Evolutionary conservation across 1,284 basidiomycete genomes (phyloP), one percentile per base, ranked within the genome.

Genomic region (Xanthoconium separans): DNA sequence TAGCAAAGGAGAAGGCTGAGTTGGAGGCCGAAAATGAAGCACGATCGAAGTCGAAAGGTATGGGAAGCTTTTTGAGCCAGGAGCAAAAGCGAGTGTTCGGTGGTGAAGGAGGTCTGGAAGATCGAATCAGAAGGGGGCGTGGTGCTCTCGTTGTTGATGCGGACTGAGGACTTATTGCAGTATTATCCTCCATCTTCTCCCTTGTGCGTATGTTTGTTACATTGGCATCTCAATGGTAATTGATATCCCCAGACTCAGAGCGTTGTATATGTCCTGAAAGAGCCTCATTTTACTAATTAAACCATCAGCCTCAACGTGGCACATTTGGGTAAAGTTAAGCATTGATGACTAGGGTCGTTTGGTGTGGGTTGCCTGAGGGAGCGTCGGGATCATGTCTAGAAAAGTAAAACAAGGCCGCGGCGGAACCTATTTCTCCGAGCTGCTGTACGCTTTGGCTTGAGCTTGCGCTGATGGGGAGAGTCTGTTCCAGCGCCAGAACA

Each of bases 1-100:
- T 89, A 37, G 85, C 83, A 65, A 82, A 81, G 65, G 89, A 92
- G 70, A 89, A 86, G 66, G 84, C 80, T 6, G 86, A 90, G 57
- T 65, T 83, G 5, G 85, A 82, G 57, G 81, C 75, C 16, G 88
- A 90, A 59, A 85, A 84, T 58, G 76, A 73, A 29, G 77, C 76
- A 18, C 75, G 88, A 36, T 74, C 75, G 10, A 87, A 81, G 71
- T 85, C 84, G 8, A 84, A 81, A 64, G 88, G 88, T 2, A 83
- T 87, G 79, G 87, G 85, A 42, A 76, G 75, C 7, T 91, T 91
- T 74, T 72, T 91, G 60, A 84, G 79, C 53, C 75, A 82, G 20
- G 89, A 91, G 61, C 81, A 84, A 73, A 91, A 89, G 76, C 87
- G 80, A 59, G 87, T 91, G 2, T 91, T 89, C 66, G 83, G 89